A percentile compares a stretch with the other conserved stretches of the same genome.
Conservation (phyloP, 2,329 filamentous ascomycete genomes). For the Exophiala aquamarina region DNA sequence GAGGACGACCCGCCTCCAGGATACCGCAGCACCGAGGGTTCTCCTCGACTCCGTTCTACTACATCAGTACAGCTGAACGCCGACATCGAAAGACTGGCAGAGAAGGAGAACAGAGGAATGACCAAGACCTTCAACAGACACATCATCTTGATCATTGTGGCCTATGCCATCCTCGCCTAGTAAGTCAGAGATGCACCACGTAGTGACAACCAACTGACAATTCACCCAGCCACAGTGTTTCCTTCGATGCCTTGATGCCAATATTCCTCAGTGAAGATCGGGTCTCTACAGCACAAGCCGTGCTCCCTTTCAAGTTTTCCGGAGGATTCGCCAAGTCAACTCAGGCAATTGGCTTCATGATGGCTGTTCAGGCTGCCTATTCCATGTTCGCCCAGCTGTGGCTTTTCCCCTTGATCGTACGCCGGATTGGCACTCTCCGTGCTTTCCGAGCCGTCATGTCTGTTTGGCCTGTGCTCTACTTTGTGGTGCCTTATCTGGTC, state of each 20-base stretch:
- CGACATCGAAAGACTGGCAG: constrained; percentile 43
- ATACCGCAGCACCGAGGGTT: constrained; percentile 62
- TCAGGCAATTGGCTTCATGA: constrained; percentile 80
- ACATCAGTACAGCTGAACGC: constrained; percentile 35
- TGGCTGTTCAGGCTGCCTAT: constrained; percentile 85
- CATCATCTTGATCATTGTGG: constrained; percentile 61
- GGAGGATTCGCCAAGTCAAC: constrained; percentile 83
- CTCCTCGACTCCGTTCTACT: constrained; percentile 47
- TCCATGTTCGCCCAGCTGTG: constrained; percentile 84
- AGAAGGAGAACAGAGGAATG: constrained; percentile 42
- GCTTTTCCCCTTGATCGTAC: constrained; percentile 76
- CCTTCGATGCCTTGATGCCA: constrained; percentile 89
- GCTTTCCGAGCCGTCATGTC: constrained; percentile 80
- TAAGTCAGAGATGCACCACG: constrained; percentile 51
- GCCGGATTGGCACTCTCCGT: constrained; percentile 72
- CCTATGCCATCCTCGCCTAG: constrained; percentile 83
- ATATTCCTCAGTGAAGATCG: constrained; percentile 75
- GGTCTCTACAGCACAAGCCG: constrained; percentile 38
- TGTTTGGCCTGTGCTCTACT: constrained; percentile 83
- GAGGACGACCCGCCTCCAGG: constrained; percentile 63
- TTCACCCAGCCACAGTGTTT: constrained; percentile 80
- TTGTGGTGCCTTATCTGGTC: constrained; percentile 84
- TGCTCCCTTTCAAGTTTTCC: constrained; percentile 82
- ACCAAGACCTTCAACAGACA: constrained; percentile 76
- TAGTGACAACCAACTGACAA: constrained; percentile 29